Conservation (phyloP, 2,329 filamentous ascomycete genomes). For the Aspergillus ruber region DNA sequence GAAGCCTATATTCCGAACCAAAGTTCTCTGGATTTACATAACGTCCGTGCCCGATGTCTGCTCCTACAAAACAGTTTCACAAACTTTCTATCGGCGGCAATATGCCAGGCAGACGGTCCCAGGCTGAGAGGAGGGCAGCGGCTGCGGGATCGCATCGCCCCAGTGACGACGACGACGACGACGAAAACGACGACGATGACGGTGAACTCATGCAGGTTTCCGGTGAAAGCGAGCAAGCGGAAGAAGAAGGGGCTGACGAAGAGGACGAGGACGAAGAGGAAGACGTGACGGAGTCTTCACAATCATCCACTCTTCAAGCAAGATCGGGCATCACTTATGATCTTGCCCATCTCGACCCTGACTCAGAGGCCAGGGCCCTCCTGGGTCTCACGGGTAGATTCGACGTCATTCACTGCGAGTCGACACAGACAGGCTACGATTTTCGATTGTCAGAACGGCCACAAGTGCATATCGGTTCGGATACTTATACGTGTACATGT, state of each 20-base stretch:
- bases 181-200: constrained; percentile 10
- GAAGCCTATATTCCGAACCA: constrained; percentile 4
- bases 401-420: constrained; percentile 29
- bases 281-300: constrained; percentile 12
- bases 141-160: constrained; percentile 12
- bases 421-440: constrained; percentile 25
- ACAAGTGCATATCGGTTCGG: constrained; percentile 25
- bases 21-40: constrained; percentile 5
- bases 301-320: constrained; percentile 19
- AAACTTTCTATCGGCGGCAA: constrained; percentile 33
- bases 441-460: constrained; percentile 33
- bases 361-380: constrained; percentile 26
- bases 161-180: constrained; percentile 12
- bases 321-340: constrained; percentile 32
- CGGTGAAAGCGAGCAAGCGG: constrained; percentile 9
- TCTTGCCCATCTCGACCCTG: constrained; percentile 22
- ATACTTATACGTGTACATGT: constrained; percentile 31
- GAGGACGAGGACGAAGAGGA: constrained; percentile 10
- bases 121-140: constrained; percentile 15
- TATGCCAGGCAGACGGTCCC: constrained; percentile 25
- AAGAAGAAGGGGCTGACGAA: constrained; percentile 6
- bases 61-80: constrained; percentile 34
- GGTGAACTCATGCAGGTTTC: constrained; percentile 7
- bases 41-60: constrained; percentile 27
- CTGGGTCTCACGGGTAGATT: constrained; percentile 28